phyloP scores from a whole-genome alignment of 75 land plant species.

The Pinus taeda region DNA sequence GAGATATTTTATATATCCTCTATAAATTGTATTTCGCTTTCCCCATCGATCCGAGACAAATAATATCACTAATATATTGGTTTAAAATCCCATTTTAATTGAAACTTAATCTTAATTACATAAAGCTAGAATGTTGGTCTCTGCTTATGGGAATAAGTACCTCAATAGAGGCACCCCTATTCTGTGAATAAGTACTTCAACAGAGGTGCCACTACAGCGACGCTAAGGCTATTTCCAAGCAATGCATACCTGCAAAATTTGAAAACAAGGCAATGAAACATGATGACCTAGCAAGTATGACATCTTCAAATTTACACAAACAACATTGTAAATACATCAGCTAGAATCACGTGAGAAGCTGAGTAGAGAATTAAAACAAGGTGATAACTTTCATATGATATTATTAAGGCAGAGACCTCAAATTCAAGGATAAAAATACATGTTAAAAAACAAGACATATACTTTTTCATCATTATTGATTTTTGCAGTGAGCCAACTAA shows the following conservation, averaged over 20 bases:
- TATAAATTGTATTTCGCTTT: background rate
- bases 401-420: too few species aligned
- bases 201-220: slow-evolving; percentile 75
- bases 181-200: slow-evolving; percentile 64
- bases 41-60: background rate
- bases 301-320: background rate
- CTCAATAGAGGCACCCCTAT: background rate
- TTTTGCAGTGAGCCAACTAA: too few species aligned
- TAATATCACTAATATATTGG: background rate
- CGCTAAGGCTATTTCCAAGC: slow-evolving; percentile 86
- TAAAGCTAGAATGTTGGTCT: background rate
- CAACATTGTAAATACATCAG: background rate
- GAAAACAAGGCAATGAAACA: background rate
- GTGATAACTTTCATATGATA: too few species aligned
- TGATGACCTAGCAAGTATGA: background rate
- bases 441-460: too few species aligned
- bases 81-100: background rate
- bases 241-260: slow-evolving; percentile 69
- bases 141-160: background rate
- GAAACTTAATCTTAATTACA: background rate
- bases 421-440: too few species aligned
- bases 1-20: background rate
- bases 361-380: too few species aligned
- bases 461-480: too few species aligned
- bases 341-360: background rate